Evolutionary conservation across 2,329 filamentous ascomycete species (phyloP), one percentile per base, ranked within the genome.

Genomic region (Colletotrichum cordylinicola): DNA sequence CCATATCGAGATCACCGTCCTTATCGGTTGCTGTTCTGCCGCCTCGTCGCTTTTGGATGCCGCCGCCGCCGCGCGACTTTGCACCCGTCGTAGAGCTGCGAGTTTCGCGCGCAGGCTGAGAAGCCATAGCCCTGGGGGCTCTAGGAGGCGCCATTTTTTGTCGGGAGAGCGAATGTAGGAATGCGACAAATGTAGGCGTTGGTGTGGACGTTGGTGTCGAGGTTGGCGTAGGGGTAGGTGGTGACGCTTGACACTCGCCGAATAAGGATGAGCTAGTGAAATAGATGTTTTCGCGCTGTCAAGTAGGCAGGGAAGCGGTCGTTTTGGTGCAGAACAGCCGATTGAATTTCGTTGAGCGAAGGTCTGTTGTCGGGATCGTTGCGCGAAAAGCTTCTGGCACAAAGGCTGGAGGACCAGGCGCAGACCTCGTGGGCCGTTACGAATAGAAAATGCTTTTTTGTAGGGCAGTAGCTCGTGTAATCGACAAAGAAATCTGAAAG

Each of bases 1-100:
- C 89, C 91, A 92, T 92, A 37, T 90, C 86, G n/a, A 92, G 85
- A 79, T 92, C 91, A 37, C 91, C 91, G 84, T 92, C 91, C 69
- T 86, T 84, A 79, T 92, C 91, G 65, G 86, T 81, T 76, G 85
- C 87, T 5, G 80, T 79, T 6, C 79, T 78, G 55, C 82, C 82
- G 13, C 80, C 82, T 52, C 87, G 87, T 64, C 88, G 88, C 81
- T 91, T 92, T 24, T 85, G 83, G 70, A 92, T 88, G 35, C 90
- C 90, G 27, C 74, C 74, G 43, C 87, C 87, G 78, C 88, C 79
- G 72, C 78, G 82, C 12, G 82, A 73, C 72, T 82, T 84, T 15
- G 84, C 73, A 73, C 81, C 81, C 64, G 78, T 69, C 10, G 81
- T 69, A 15, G 80, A 77, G 72, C 79, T 82, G 70, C 83, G 82